A percentile compares a stretch with the other conserved stretches of the same genome.
phyloP scores from a whole-genome alignment of 192 early-diverging fungal species.

The Podila verticillata region DNA sequence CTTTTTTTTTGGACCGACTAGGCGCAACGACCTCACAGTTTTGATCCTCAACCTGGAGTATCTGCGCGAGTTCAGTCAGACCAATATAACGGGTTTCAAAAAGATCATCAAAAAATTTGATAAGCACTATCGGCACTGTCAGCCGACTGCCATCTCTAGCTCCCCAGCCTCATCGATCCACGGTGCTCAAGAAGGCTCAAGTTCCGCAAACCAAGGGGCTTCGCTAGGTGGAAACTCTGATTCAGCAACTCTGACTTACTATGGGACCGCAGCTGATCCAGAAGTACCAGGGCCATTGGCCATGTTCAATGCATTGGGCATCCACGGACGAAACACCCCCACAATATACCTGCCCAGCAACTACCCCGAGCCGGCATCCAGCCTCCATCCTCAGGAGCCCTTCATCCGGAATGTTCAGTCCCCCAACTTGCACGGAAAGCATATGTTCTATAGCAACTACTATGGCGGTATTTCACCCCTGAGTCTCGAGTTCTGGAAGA shows the following conservation, averaged over 20 bases:
- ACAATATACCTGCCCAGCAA: conserved; percentile 29
- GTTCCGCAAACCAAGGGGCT: not conserved
- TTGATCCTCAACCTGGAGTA: conserved; percentile 50
- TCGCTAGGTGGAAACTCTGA: not conserved
- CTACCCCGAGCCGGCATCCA: conserved; percentile 26
- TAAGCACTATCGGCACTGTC: conserved; percentile 50
- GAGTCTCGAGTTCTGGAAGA: conserved; percentile 62
- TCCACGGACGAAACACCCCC: conserved; percentile 35
- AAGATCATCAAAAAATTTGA: conserved; percentile 75
- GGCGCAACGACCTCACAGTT: conserved; percentile 40
- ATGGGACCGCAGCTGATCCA: conserved; percentile 3
- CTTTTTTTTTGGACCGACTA: not conserved
- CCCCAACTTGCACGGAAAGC: conserved; percentile 28
- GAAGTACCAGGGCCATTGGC: conserved; percentile 13
- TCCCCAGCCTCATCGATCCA: conserved; percentile 21
- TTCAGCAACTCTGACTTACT: conserved; percentile 9
- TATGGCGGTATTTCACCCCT: conserved; percentile 43
- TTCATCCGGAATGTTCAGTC: conserved; percentile 35
- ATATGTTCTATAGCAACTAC: conserved; percentile 30
- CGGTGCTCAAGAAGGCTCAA: conserved; percentile 9
- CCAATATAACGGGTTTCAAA: conserved; percentile 69
- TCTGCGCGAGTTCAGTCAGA: conserved; percentile 63
- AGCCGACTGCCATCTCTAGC: conserved; percentile 2
- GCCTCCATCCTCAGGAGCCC: conserved; percentile 37
- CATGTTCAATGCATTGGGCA: conserved; percentile 30